Percentiles rank a stretch among this genome's conserved stretches.
Evolutionary conservation across 1,139 yeast genomes (phyloP).

Genomic region (Scheffersomyces titani): DNA sequence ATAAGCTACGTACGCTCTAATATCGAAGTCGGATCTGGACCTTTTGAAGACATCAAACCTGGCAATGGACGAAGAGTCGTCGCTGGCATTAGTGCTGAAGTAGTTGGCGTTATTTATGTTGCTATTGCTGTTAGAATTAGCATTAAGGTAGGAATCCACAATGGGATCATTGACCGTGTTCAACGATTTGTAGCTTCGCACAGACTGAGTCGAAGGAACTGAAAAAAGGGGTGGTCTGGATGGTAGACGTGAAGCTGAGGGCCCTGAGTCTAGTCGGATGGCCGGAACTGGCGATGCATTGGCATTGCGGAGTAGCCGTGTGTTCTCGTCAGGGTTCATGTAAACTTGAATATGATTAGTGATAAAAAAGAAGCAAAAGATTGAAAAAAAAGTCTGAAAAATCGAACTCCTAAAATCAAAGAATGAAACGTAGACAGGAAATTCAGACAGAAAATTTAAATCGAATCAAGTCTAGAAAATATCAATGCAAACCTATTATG

Average conservation of each 20-base stretch:
- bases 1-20: constrained; percentile 30
- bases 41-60: constrained; percentile 5
- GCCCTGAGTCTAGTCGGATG: neutral
- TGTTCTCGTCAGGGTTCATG: neutral
- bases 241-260: neutral
- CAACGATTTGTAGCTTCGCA: constrained; percentile 19
- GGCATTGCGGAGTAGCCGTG: neutral
- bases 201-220: constrained; percentile 26
- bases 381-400: neutral
- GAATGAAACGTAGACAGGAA: neutral
- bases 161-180: constrained; percentile 19
- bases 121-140: constrained; percentile 1
- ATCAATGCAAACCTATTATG: neutral
- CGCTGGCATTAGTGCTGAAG: constrained; percentile 5
- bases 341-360: neutral
- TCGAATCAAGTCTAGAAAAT: neutral
- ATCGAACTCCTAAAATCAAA: neutral
- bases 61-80: constrained; percentile 8
- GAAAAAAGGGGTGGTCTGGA: constrained; percentile 27
- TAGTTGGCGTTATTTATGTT: neutral
- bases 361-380: neutral
- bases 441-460: neutral
- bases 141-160: constrained; percentile 14
- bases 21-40: constrained; percentile 12
- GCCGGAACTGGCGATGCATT: neutral